A percentile compares a stretch with the other conserved stretches of the same genome.
These are phyloP conservation scores for Penicillium arizonense DNA, from an alignment of 495 filamentous ascomycete genomes.

Conservation along the genomic window DNA sequence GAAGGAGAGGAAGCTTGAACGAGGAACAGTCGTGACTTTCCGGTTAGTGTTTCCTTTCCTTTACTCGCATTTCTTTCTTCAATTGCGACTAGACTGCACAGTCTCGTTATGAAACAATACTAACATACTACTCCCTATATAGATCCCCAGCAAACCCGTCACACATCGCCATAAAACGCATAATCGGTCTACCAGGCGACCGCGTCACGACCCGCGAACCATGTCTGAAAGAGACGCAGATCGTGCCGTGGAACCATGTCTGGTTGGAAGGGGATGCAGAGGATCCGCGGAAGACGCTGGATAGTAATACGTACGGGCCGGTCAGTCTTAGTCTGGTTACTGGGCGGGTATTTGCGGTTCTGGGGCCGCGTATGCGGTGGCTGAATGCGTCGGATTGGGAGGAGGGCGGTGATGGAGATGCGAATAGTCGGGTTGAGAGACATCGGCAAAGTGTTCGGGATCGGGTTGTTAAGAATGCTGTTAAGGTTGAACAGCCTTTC, in stretches of 20 bases:
- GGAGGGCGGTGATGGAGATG: conserved; percentile 17
- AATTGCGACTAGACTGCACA: no score
- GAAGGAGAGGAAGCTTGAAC: conserved; percentile 35
- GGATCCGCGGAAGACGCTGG: conserved; percentile 53
- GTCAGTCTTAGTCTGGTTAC: conserved; percentile 59
- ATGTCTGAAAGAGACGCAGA: conserved; percentile 53
- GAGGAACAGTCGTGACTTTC: conserved; percentile 57
- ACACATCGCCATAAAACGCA: conserved; percentile 62
- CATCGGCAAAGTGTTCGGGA: conserved; percentile 43
- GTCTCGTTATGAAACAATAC: neutral
- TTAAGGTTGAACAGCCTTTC: conserved; percentile 34
- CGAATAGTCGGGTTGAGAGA: conserved; percentile 22
- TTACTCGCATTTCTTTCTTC: neutral
- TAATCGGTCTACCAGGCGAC: conserved; percentile 71
- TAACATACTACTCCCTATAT: neutral
- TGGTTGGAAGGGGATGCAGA: conserved; percentile 76
- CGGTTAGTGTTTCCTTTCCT: conserved; percentile 30
- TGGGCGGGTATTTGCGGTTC: conserved; percentile 59
- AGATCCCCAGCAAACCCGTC: conserved; percentile 65
- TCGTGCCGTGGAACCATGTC: conserved; percentile 68
- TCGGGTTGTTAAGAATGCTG: conserved; percentile 37
- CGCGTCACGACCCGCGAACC: conserved; percentile 59
- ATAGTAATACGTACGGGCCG: conserved; percentile 77
- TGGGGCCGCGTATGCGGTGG: conserved; percentile 57
- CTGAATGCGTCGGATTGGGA: conserved; percentile 44